These are phyloP conservation scores for Vaccinium corymbosum DNA, from an alignment of 148 eudicot genomes.

Conservation along the genomic window DNA sequence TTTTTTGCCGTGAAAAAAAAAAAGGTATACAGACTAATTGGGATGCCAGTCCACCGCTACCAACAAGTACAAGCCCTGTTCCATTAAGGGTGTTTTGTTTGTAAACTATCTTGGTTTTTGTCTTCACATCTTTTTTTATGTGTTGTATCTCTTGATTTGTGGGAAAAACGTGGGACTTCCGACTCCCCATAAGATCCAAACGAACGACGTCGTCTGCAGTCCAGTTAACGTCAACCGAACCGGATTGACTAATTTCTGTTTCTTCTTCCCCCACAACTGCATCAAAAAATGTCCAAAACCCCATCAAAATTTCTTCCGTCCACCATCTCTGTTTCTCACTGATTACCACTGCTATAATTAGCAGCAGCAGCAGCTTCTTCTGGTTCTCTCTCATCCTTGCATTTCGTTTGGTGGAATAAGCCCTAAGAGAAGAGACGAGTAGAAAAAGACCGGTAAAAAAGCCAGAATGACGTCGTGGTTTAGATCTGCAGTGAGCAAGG, in stretches of 20 bases:
- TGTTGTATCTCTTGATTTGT: too few relatives aligned
- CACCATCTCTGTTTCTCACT: constrained; percentile 1
- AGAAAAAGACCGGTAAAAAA: not conserved
- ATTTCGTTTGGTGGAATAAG: not conserved
- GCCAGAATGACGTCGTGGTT: constrained; percentile 80
- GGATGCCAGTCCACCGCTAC: too few relatives aligned
- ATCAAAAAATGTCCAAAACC: not conserved
- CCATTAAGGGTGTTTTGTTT: too few relatives aligned
- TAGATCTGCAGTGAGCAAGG: constrained; percentile 73
- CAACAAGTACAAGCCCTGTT: too few relatives aligned
- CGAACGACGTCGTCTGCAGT: not conserved
- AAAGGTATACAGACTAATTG: too few relatives aligned
- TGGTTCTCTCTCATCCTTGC: not conserved
- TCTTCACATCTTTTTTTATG: too few relatives aligned
- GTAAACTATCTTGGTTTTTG: too few relatives aligned
- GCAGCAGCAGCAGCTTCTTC: not conserved
- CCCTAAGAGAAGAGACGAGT: not conserved
- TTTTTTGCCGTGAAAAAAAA: too few relatives aligned
- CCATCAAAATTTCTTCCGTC: not conserved
- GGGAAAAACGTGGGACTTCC: too few relatives aligned
- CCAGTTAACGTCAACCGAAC: not conserved
- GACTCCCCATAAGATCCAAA: too few relatives aligned
- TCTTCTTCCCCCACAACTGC: not conserved
- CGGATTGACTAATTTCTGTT: not conserved
- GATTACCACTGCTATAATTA: not conserved